Evolutionary conservation across 2,329 filamentous ascomycete genomes (phyloP).

Genomic region (Neofusicoccum parvum): DNA sequence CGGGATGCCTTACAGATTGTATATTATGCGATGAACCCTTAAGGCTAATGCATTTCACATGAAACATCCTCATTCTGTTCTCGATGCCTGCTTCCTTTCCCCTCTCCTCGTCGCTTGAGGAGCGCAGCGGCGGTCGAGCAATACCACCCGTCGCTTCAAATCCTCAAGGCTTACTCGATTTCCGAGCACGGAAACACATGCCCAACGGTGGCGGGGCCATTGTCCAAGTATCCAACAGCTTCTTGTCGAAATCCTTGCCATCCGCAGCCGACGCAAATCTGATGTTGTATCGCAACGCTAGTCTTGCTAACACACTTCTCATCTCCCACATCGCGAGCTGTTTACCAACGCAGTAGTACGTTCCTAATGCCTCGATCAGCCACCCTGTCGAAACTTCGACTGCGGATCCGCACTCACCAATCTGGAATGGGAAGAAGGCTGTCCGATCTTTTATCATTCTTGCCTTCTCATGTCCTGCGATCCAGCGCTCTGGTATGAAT

Average conservation of each 20-base stretch:
- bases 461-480: slow-evolving; percentile 32
- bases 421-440: slow-evolving; percentile 13
- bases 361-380: slow-evolving; percentile 52
- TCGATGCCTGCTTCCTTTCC: too few species aligned
- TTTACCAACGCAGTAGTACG: slow-evolving; percentile 73
- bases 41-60: too few species aligned
- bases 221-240: slow-evolving; percentile 37
- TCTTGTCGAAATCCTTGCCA: slow-evolving; percentile 33
- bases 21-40: too few species aligned
- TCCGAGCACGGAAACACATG: slow-evolving; percentile 1
- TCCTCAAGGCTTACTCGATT: too few species aligned
- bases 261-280: slow-evolving; percentile 41
- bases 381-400: not conserved
- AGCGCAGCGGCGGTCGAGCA: too few species aligned
- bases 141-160: too few species aligned
- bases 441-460: slow-evolving; percentile 31
- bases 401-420: slow-evolving; percentile 3
- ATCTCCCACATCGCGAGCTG: slow-evolving; percentile 69
- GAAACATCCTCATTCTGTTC: too few species aligned
- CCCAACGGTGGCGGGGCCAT: slow-evolving; percentile 6
- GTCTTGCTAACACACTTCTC: slow-evolving; percentile 62
- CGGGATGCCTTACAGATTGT: too few species aligned
- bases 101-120: too few species aligned
- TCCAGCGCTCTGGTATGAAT: slow-evolving; percentile 39
- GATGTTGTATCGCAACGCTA: slow-evolving; percentile 64